Evolutionary conservation across 345 rosid genomes (phyloP).

Genomic region (Salix suchowensis): DNA sequence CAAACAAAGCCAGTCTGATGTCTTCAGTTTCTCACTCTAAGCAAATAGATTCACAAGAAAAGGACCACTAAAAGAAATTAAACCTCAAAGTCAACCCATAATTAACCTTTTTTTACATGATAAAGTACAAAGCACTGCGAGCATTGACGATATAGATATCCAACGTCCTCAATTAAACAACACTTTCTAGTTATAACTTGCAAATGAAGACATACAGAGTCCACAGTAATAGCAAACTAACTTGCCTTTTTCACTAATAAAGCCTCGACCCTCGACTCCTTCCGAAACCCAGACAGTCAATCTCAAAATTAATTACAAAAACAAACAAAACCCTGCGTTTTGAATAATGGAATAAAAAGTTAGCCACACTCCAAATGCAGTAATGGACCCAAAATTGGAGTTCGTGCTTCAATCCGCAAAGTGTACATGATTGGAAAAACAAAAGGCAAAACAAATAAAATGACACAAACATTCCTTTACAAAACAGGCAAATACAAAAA

Average conservation of each 20-base stretch:
- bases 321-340: conserved; percentile 6
- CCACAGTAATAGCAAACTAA: not conserved
- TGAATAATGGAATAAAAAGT: not conserved
- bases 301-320: not conserved
- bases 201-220: not conserved
- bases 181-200: not conserved
- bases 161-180: conserved; percentile 10
- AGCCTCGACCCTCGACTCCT: not conserved
- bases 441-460: not conserved
- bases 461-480: conserved; percentile 1
- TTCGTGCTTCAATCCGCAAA: not conserved
- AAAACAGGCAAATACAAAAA: not conserved
- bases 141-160: not conserved
- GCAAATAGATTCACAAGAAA: not conserved
- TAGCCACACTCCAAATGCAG: not conserved
- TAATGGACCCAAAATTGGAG: not conserved
- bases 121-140: not conserved
- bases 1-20: not conserved
- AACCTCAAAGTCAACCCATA: conserved; percentile 2
- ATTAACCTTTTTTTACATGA: not conserved
- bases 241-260: not conserved
- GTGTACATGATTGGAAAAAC: not conserved
- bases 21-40: not conserved
- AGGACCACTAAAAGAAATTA: not conserved
- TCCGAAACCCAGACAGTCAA: not conserved